Evolutionary conservation across 345 rosid species (phyloP), one percentile per base, ranked within the genome.

Genomic region (Brassica nigra): DNA sequence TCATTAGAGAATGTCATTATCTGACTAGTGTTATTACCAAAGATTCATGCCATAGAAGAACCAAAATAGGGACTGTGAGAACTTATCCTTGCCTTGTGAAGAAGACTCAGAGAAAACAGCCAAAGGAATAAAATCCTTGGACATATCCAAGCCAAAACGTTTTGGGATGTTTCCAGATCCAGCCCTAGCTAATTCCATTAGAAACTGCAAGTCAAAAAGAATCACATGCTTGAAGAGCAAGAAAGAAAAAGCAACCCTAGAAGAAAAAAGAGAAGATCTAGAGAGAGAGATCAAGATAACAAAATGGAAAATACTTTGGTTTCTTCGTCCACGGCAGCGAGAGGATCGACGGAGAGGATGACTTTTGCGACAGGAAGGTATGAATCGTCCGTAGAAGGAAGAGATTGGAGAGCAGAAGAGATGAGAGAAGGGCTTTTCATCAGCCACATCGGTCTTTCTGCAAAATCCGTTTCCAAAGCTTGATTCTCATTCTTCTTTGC

Each of bases 401-500:
- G 75, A 70, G 70, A 49, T 42, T 79, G 70, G 23, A 91, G 80
- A 61, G 93, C 91, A 67, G 85, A 89, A 54, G 89, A 84, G 29
- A 90, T 90, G 65, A 92, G 79, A n/a, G 91, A 76, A 30, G 97
- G 93, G 76, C 88, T 85, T 77, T 92, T 94, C 95, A 94, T 90
- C 0, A 90, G 76, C 97, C 94, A 92, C 75, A 90, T 75, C 28
- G 90, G 70, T 74, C 87, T 88, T 3, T 92, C 97, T 9, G 97
- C 86, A 66, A 79, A 84, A 76, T 78, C 55, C 10, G 90, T 90
- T 64, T 92, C 97, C 31, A 92, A 59, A 18, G 14, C 8, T 29
- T 85, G 16, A 8, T 59, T n/a, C 71, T 29, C 67, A 11, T 14
- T 44, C 62, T 77, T 71, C 66, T 47, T 47, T 36, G 29, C 63